Conservation (phyloP, 2,329 filamentous ascomycete species). For the Blumeria graminis region DNA sequence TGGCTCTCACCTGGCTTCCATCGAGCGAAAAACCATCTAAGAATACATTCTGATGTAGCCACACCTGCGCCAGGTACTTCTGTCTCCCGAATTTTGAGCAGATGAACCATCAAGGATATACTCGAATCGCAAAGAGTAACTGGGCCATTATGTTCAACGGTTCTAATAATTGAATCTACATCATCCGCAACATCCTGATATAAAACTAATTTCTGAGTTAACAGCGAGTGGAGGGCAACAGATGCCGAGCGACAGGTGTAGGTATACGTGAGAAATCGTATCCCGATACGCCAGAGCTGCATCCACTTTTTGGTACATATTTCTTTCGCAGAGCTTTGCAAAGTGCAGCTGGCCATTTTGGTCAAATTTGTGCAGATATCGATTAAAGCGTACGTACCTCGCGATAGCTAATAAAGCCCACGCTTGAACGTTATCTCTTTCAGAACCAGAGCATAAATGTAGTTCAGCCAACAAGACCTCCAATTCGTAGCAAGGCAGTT, state of each 20-base stretch:
- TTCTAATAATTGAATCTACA: slow-evolving; percentile 46
- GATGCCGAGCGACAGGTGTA: slow-evolving; percentile 51
- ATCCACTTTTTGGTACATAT: slow-evolving; percentile 32
- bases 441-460: slow-evolving; percentile 36
- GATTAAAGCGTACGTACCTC: slow-evolving; percentile 28
- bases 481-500: slow-evolving; percentile 26
- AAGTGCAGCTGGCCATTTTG: slow-evolving; percentile 20
- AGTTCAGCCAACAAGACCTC: slow-evolving; percentile 32
- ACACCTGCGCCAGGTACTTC: slow-evolving; percentile 45
- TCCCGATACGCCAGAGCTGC: slow-evolving; percentile 51
- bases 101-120: slow-evolving; percentile 42
- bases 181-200: slow-evolving; percentile 44
- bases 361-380: neutral
- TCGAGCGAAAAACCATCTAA: slow-evolving; percentile 58
- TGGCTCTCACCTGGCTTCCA: slow-evolving; percentile 54
- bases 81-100: slow-evolving; percentile 41
- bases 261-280: slow-evolving; percentile 44
- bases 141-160: slow-evolving; percentile 63
- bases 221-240: slow-evolving; percentile 41
- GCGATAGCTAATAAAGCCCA: slow-evolving; percentile 74
- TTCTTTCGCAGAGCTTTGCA: slow-evolving; percentile 18
- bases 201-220: slow-evolving; percentile 40
- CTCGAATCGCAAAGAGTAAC: slow-evolving; percentile 57
- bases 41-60: slow-evolving; percentile 42
- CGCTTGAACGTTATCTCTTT: slow-evolving; percentile 38